Conservation (phyloP, 768 basidiomycete genomes). For the Russula sp. region DNA sequence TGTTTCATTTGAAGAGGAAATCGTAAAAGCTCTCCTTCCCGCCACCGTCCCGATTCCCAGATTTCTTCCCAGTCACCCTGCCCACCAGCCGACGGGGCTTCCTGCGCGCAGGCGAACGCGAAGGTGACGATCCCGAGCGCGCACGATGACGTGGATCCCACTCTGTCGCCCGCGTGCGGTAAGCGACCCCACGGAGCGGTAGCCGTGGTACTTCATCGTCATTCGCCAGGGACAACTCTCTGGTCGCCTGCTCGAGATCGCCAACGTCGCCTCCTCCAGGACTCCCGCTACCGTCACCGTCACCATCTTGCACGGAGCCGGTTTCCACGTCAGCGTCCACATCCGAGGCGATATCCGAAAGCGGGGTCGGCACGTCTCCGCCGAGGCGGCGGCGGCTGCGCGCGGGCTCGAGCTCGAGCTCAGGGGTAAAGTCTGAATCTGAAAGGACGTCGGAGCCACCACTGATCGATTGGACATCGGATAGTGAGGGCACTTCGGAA, state of each 20-base stretch:
- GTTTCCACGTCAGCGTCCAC: conserved; percentile 25
- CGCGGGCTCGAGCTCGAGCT: neutral
- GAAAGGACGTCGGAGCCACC: conserved; percentile 23
- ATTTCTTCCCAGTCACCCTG: conserved; percentile 11
- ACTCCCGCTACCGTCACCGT: neutral
- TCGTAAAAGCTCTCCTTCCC: conserved; percentile 15
- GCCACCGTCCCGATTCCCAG: neutral
- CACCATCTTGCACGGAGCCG: conserved; percentile 19
- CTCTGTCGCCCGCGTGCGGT: conserved; percentile 10
- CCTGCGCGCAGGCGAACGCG: conserved; percentile 44
- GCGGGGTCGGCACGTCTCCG: neutral
- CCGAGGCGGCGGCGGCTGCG: neutral
- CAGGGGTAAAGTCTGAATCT: conserved; percentile 21
- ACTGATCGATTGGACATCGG: conserved; percentile 23
- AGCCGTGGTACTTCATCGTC: conserved; percentile 21
- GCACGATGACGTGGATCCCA: conserved; percentile 20
- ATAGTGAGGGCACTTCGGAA: conserved; percentile 36
- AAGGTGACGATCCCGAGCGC: conserved; percentile 44
- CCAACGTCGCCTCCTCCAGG: neutral
- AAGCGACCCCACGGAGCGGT: conserved; percentile 14
- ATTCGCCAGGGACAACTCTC: conserved; percentile 32
- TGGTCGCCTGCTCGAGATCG: conserved; percentile 14
- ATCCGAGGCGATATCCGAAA: conserved; percentile 29
- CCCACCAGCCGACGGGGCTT: conserved; percentile 18
- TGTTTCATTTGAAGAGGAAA: conserved; percentile 6